phyloP scores from a whole-genome alignment of 2,329 filamentous ascomycete species.

The Fusarium paranaense region DNA sequence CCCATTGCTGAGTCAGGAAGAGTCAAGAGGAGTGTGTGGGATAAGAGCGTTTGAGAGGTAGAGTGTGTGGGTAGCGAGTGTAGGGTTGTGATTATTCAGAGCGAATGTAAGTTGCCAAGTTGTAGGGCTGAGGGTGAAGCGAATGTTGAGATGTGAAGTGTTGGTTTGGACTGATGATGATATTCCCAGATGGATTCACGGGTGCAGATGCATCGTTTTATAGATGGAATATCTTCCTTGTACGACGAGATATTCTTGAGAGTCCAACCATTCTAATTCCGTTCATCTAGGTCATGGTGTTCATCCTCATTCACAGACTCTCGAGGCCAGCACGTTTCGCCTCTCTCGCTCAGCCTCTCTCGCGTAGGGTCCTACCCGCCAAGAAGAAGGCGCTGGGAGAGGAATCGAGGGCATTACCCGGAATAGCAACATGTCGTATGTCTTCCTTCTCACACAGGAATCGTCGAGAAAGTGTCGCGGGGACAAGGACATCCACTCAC shows the following conservation, averaged over 20 bases:
- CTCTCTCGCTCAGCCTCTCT: slow-evolving; percentile 28
- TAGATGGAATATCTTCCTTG: neutral
- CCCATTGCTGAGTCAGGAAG: slow-evolving; percentile 7
- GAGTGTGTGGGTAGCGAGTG: neutral
- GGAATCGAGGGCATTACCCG: neutral
- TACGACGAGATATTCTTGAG: neutral
- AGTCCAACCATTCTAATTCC: neutral
- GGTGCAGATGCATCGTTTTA: slow-evolving; percentile 14
- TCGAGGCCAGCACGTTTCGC: neutral
- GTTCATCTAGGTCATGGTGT: neutral
- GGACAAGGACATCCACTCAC: neutral
- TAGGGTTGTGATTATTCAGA: neutral
- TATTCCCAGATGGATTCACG: neutral
- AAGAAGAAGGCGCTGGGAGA: neutral
- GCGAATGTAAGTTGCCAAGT: slow-evolving; percentile 9
- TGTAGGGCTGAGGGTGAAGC: slow-evolving; percentile 7
- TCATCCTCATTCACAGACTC: neutral
- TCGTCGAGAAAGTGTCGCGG: neutral
- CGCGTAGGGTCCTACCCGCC: slow-evolving; percentile 1
- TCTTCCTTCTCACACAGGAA: neutral
- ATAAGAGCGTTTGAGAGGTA: neutral
- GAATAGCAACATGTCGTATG: slow-evolving; percentile 42
- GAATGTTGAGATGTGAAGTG: slow-evolving; percentile 20
- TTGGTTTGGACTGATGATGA: neutral
- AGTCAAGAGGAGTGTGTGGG: neutral